A percentile compares a stretch with the other conserved stretches of the same genome.
Conservation (phyloP, 768 basidiomycete species). For the Pisolithus marmoratus region DNA sequence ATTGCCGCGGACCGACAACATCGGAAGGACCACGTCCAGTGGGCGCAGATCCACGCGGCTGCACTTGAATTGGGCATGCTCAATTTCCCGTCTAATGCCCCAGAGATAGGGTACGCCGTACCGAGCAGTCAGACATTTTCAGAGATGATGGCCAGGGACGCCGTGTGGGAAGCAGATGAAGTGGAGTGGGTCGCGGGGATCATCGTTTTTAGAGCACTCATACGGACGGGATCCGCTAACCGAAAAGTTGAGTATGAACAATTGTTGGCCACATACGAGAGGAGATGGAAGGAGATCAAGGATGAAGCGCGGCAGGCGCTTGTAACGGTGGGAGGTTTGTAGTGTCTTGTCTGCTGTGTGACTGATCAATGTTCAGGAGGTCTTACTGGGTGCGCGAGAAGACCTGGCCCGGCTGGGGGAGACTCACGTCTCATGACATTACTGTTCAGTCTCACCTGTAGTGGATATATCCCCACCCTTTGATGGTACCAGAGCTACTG, state of each 20-base stretch:
- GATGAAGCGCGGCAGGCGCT: slow-evolving; percentile 59
- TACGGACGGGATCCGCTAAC: slow-evolving; percentile 46
- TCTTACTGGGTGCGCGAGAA: slow-evolving; percentile 47
- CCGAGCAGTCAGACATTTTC: slow-evolving; percentile 43
- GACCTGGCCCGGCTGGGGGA: slow-evolving; percentile 44
- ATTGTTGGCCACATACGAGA: slow-evolving; percentile 50
- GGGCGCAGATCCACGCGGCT: slow-evolving; percentile 62
- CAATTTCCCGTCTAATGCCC: slow-evolving; percentile 31
- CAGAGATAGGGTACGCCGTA: slow-evolving; percentile 40
- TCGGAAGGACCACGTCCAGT: slow-evolving; percentile 59
- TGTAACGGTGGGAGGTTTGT: slow-evolving; percentile 42
- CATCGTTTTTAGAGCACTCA: slow-evolving; percentile 51
- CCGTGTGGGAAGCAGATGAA: slow-evolving; percentile 61
- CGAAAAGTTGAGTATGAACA: slow-evolving; percentile 51
- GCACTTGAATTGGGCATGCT: slow-evolving; percentile 56
- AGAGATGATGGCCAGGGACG: slow-evolving; percentile 58
- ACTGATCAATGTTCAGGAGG: slow-evolving; percentile 32
- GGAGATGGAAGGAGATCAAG: slow-evolving; percentile 67
- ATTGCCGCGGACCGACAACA: slow-evolving; percentile 55
- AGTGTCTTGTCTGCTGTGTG: not conserved
- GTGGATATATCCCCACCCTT: not conserved
- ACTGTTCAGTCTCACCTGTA: not conserved
- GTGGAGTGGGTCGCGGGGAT: slow-evolving; percentile 67
- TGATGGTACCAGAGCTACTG: not conserved
- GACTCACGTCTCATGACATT: slow-evolving; percentile 7